Percentiles rank a stretch among this genome's conserved stretches.
Evolutionary conservation across 345 rosid species (phyloP).

Genomic region (Syzygium jambos): DNA sequence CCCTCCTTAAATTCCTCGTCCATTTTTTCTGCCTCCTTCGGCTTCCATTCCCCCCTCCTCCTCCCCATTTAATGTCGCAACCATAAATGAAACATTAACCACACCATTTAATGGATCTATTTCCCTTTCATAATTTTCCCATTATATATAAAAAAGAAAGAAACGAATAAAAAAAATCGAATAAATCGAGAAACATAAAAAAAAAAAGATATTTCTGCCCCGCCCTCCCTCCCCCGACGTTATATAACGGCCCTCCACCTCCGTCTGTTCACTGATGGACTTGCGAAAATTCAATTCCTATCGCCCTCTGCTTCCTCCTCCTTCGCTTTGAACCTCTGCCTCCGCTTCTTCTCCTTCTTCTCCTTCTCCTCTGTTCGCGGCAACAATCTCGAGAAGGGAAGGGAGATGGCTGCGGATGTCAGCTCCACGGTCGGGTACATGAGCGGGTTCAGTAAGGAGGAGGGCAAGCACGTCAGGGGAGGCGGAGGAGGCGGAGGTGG

Average conservation of each 20-base stretch:
- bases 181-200: background rate
- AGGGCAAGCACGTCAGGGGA: constrained; percentile 21
- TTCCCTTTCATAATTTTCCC: background rate
- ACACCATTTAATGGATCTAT: constrained; percentile 4
- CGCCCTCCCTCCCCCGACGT: background rate
- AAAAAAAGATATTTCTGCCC: background rate
- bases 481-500: constrained; percentile 1
- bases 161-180: background rate
- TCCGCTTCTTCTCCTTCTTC: background rate
- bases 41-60: background rate
- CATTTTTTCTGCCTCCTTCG: background rate
- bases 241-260: background rate
- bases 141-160: background rate
- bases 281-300: background rate
- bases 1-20: constrained; percentile 3
- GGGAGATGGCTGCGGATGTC: constrained; percentile 58
- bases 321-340: background rate
- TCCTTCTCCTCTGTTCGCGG: background rate
- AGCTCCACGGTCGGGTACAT: constrained; percentile 35
- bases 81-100: constrained; percentile 4
- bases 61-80: background rate
- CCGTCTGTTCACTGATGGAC: background rate
- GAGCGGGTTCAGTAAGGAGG: constrained; percentile 24
- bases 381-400: background rate
- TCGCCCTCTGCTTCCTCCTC: background rate